Evolutionary conservation across 352 stramenopile genomes (phyloP).

Genomic region (Aphanomyces stellatus): DNA sequence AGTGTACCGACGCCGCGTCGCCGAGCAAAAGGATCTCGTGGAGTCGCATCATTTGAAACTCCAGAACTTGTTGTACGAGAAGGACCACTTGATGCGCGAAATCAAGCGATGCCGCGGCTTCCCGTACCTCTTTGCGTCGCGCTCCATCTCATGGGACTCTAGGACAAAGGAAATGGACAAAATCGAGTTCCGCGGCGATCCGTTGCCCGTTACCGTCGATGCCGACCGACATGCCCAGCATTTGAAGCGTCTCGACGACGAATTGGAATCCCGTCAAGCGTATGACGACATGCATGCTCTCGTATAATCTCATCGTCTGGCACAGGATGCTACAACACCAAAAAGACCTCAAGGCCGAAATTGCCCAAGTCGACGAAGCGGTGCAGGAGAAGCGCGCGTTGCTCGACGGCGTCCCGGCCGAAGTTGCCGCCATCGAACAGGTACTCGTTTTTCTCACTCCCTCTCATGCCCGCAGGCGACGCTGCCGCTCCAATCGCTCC

Average conservation of each 20-base stretch:
- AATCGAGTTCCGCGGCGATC: conserved; percentile 53
- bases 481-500: conserved; percentile 47
- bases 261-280: conserved; percentile 52
- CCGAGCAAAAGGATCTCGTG: conserved; percentile 64
- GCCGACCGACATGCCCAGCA: conserved; percentile 45
- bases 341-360: not conserved
- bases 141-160: not conserved
- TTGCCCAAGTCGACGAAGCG: not conserved
- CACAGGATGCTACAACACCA: not conserved
- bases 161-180: conserved; percentile 73
- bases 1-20: conserved; percentile 47
- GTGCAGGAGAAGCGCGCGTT: not conserved
- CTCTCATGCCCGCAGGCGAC: conserved; percentile 28
- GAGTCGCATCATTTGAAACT: conserved; percentile 68
- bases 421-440: conserved; percentile 10
- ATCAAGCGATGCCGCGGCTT: conserved; percentile 66
- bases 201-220: conserved; percentile 49
- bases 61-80: conserved; percentile 79
- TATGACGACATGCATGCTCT: conserved; percentile 21
- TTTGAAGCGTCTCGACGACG: conserved; percentile 53
- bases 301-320: not conserved
- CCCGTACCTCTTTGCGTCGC: conserved; percentile 21
- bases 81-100: conserved; percentile 68
- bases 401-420: not conserved
- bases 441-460: not conserved